Base-by-base conservation (phyloP, 2,329 filamentous ascomycete genomes). In the Alternaria arborescens region DNA sequence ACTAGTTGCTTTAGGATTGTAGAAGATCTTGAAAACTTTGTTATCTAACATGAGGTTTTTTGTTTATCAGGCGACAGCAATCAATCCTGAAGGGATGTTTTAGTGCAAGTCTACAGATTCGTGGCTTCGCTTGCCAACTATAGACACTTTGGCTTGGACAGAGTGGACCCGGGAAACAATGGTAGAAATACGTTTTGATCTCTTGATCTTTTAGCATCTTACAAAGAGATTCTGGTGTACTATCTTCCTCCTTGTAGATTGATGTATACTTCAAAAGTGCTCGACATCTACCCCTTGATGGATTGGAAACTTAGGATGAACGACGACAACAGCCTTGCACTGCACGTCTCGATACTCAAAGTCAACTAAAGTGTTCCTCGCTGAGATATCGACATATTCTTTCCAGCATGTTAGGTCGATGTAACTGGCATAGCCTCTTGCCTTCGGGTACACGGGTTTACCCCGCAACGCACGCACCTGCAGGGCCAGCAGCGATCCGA, bases 401-500 rank as follows among this genome's bases (percentile, higher is more conserved):
- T 22, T 0, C 3, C 11, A 10, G 3, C 4, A 22, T 4, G 1
- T 8, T 24, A 24, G 0, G 40, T 42, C 20, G 20, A 42, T 24
- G 40, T 16, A 42, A 8, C 1, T 1, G 40, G 40, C 5, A 42
- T 38, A 50, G 30, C 2, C 46, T 20, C n/a, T 20, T 18, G 6
- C 32, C 14, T 18, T 50, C 32, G 30, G 46, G 22, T n/a, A 36
- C 20, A 38, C n/a, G 14, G 46, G 30, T n/a, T 50, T 50, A 50
- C 46, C 46, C 46, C 46, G 46, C 46, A 36, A 38, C 24, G 46
- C 46, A 50, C 30, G 46, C 46, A 20, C 32, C 36, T 8, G n/a
- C 46, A 50, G 32, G 30, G 14, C 22, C 30, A 34, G 26, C 14
- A 2, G 22, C 46, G 12, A 20, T 30, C 30, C 18, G 18, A 48